Percentiles rank a stretch among this genome's conserved stretches.
phyloP scores from a whole-genome alignment of 306 rosid genomes.

The Dicorynia guianensis region DNA sequence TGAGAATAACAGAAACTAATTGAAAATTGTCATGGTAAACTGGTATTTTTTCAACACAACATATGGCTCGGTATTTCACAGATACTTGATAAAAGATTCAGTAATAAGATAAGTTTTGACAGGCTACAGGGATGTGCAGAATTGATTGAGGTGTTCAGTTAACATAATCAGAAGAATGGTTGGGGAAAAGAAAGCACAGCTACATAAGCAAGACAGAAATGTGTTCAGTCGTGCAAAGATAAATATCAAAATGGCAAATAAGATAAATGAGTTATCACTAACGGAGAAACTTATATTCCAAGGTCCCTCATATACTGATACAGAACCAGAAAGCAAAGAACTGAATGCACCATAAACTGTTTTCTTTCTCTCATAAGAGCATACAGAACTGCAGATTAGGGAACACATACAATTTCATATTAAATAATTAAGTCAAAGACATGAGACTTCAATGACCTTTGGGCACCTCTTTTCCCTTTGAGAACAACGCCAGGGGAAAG shows the following conservation, averaged over 20 bases:
- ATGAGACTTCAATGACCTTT: background rate
- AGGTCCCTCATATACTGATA: background rate
- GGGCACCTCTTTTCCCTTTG: constrained; percentile 8
- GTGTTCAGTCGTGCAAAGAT: constrained; percentile 9
- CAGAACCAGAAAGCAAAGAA: constrained; percentile 7
- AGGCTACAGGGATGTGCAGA: constrained; percentile 13
- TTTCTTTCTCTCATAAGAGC: background rate
- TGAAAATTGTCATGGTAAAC: constrained; percentile 16
- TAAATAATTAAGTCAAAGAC: constrained; percentile 9
- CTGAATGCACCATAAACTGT: constrained; percentile 1
- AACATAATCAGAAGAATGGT: constrained; percentile 16
- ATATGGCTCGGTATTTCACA: background rate
- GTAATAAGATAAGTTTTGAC: constrained; percentile 24
- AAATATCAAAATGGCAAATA: constrained; percentile 6
- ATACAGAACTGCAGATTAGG: background rate
- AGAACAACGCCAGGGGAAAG: constrained; percentile 5
- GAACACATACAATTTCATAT: background rate
- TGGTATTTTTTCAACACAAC: constrained; percentile 28
- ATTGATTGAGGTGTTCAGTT: background rate
- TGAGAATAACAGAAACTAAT: constrained; percentile 44
- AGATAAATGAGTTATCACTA: constrained; percentile 7
- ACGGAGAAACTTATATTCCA: constrained; percentile 14
- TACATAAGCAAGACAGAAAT: constrained; percentile 12
- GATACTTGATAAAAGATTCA: background rate
- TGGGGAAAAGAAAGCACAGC: background rate